A percentile compares a stretch with the other conserved stretches of the same genome.
These are phyloP conservation scores for Aristolochia californica DNA, from an alignment of 164 flowering plant species.

Conservation along the genomic window DNA sequence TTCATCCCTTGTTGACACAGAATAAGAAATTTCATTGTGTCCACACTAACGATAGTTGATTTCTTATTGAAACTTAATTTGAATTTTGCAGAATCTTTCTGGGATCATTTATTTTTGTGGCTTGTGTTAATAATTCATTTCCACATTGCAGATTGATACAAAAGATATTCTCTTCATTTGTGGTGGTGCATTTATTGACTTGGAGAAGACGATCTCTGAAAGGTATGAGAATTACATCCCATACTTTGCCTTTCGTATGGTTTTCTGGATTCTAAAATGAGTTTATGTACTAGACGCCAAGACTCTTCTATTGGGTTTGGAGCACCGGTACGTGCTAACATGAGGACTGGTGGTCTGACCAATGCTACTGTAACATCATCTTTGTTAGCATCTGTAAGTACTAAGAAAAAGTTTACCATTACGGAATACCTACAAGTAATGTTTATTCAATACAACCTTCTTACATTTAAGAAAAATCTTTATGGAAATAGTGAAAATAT, in stretches of 20 bases:
- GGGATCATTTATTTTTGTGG: too few species aligned
- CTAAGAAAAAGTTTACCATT: neutral
- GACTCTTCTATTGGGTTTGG: conserved; percentile 98
- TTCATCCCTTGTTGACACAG: too few species aligned
- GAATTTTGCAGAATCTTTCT: too few species aligned
- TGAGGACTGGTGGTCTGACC: conserved; percentile 61
- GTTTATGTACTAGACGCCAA: conserved; percentile 50
- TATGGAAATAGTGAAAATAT: too few species aligned
- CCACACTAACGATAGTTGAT: too few species aligned
- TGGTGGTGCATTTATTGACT: conserved; percentile 90
- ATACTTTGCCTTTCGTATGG: neutral
- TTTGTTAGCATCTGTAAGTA: conserved; percentile 76
- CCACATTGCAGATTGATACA: conserved; percentile 62
- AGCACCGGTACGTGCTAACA: conserved; percentile 89
- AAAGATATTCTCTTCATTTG: conserved; percentile 94
- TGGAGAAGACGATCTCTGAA: conserved; percentile 93
- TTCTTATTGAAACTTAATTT: too few species aligned
- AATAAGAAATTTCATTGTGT: too few species aligned
- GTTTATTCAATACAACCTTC: too few species aligned
- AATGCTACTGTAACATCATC: conserved; percentile 63
- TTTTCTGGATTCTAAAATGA: conserved; percentile 9
- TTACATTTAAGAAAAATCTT: too few species aligned
- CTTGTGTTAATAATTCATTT: neutral
- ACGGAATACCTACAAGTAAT: too few species aligned
- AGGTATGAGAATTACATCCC: conserved; percentile 30